phyloP scores from a whole-genome alignment of 805 yeast species.

The Ogataea pignaliae region DNA sequence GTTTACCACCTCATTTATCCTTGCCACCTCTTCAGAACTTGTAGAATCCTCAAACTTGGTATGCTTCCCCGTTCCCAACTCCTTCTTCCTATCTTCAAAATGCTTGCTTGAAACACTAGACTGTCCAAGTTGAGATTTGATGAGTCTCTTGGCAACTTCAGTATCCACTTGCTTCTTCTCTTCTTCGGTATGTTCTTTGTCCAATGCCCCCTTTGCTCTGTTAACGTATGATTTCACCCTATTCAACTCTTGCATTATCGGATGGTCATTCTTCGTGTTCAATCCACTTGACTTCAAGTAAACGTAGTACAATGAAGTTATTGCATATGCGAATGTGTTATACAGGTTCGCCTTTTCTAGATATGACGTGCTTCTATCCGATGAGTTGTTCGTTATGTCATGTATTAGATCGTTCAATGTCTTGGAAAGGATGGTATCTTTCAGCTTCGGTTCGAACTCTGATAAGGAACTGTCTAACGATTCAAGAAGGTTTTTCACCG shows the following conservation, averaged over 20 bases:
- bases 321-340: constrained; percentile 42
- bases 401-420: constrained; percentile 36
- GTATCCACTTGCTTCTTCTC: constrained; percentile 19
- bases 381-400: background rate
- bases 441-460: constrained; percentile 32
- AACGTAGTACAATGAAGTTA: constrained; percentile 54
- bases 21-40: background rate
- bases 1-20: constrained; percentile 1
- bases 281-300: constrained; percentile 56
- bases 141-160: constrained; percentile 42
- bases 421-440: constrained; percentile 31
- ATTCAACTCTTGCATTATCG: constrained; percentile 61
- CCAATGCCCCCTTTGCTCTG: constrained; percentile 41
- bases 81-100: constrained; percentile 23
- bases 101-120: constrained; percentile 52
- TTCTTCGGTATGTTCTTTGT: constrained; percentile 24
- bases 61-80: constrained; percentile 40
- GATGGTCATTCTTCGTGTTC: constrained; percentile 48
- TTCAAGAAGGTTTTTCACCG: constrained; percentile 35
- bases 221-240: constrained; percentile 68
- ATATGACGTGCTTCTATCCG: constrained; percentile 3
- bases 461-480: constrained; percentile 36
- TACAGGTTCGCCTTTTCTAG: constrained; percentile 30
- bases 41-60: constrained; percentile 36
- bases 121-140: constrained; percentile 20